A percentile compares a stretch with the other conserved stretches of the same genome.
phyloP scores from a whole-genome alignment of 768 basidiomycete genomes.

The Pleurotus tuoliensis region DNA sequence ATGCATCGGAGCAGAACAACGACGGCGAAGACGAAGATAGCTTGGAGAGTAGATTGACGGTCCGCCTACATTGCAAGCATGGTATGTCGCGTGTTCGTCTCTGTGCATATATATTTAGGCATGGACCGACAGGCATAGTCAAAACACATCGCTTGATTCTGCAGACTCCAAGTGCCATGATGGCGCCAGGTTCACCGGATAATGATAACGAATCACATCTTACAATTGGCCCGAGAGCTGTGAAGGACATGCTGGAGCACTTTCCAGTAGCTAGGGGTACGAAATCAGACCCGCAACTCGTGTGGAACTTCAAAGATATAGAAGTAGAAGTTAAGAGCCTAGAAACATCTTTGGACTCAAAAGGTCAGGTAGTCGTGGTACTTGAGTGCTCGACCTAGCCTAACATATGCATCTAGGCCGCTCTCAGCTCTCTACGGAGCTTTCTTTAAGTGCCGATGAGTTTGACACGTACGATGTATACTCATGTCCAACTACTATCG shows the following conservation, averaged over 20 bases:
- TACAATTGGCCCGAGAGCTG: conserved; percentile 65
- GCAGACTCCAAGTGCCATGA: conserved; percentile 49
- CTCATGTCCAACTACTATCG: conserved; percentile 60
- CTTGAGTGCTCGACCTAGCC: not conserved
- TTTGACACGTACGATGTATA: conserved; percentile 75
- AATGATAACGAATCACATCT: conserved; percentile 56
- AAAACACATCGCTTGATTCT: conserved; percentile 78
- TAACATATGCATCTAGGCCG: conserved; percentile 34
- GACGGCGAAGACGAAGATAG: conserved; percentile 49
- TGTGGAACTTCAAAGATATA: conserved; percentile 72
- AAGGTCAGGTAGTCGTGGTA: conserved; percentile 37
- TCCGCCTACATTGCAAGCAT: conserved; percentile 80
- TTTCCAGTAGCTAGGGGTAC: conserved; percentile 62
- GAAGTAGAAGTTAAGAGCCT: conserved; percentile 70
- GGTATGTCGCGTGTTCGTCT: conserved; percentile 38
- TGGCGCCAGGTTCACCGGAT: conserved; percentile 67
- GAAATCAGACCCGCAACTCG: conserved; percentile 72
- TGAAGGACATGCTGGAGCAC: conserved; percentile 80
- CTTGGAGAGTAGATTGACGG: conserved; percentile 66
- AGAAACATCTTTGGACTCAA: conserved; percentile 61
- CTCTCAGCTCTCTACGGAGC: conserved; percentile 68
- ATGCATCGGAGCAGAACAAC: not conserved
- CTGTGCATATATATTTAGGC: not conserved
- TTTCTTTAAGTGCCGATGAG: conserved; percentile 73
- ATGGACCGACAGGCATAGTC: conserved; percentile 52